Conservation (phyloP, 371 early-diverging fungal species). For the Mortierella sp. region DNA sequence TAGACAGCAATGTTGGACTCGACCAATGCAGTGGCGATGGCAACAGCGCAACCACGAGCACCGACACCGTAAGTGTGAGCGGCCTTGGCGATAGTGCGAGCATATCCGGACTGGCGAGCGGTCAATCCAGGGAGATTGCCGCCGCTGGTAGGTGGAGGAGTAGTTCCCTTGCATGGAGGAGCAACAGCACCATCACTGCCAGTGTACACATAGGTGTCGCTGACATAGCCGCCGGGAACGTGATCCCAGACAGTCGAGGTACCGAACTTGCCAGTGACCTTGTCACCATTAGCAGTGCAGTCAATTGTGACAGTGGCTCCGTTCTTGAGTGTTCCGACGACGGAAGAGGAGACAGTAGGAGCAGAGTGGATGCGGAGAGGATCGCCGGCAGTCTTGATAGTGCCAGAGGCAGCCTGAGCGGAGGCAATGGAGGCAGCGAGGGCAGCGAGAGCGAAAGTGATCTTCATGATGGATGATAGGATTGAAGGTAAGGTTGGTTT, state of each 20-base stretch:
- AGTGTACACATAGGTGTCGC: conserved; percentile 16
- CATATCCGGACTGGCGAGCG: conserved; percentile 19
- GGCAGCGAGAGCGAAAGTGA: conserved; percentile 8
- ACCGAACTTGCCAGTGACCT: conserved; percentile 18
- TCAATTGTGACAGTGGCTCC: conserved; percentile 10
- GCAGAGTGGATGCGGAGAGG: conserved; percentile 10
- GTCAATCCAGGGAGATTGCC: conserved; percentile 7
- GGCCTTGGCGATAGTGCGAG: conserved; percentile 15
- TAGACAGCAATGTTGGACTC: conserved; percentile 16
- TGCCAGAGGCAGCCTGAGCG: conserved; percentile 8
- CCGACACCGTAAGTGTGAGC: conserved; percentile 16
- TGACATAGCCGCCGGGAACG: conserved; percentile 23
- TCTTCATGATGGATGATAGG: conserved; percentile 9
- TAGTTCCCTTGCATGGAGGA: conserved; percentile 12
- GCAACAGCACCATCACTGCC: conserved; percentile 13
- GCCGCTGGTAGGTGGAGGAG: not conserved
- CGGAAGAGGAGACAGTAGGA: conserved; percentile 4
- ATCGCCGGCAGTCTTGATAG: conserved; percentile 9
- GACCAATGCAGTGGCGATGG: conserved; percentile 24
- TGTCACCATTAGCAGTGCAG: conserved; percentile 14
- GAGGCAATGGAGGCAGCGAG: conserved; percentile 11
- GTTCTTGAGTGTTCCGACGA: conserved; percentile 10
- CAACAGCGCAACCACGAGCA: conserved; percentile 17
- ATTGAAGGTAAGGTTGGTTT: not conserved
- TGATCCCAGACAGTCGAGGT: conserved; percentile 24